Percentiles rank a stretch among this genome's conserved stretches.
phyloP scores from a whole-genome alignment of 1,139 yeast species.

The Debaryomyces nepalensis region DNA sequence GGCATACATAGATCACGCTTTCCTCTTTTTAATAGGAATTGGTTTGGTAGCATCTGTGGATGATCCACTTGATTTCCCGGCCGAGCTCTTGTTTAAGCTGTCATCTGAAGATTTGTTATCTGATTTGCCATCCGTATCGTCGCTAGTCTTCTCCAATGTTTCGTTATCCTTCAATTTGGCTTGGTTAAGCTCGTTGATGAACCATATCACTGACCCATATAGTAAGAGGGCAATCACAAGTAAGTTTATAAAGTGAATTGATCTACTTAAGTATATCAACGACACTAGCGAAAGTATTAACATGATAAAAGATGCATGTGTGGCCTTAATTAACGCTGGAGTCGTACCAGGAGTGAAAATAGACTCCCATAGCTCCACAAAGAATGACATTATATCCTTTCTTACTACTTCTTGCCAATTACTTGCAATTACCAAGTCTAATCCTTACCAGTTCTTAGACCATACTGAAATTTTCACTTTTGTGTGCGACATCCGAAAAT shows the following conservation, averaged over 20 bases:
- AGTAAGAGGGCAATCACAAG: slow-evolving; percentile 69
- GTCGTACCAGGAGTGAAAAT: slow-evolving; percentile 94
- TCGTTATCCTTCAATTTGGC: slow-evolving; percentile 43
- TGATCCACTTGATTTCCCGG: slow-evolving; percentile 1
- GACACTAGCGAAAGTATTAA: slow-evolving; percentile 51
- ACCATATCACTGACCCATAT: slow-evolving; percentile 89
- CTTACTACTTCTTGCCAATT: neutral
- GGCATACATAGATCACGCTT: neutral
- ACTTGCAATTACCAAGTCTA: too few species aligned
- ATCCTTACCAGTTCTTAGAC: neutral
- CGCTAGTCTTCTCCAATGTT: slow-evolving; percentile 20
- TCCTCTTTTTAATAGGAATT: slow-evolving; percentile 6
- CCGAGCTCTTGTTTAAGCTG: neutral
- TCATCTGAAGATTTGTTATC: neutral
- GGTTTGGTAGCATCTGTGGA: neutral
- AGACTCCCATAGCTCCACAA: slow-evolving; percentile 84
- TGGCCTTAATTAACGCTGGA: slow-evolving; percentile 80
- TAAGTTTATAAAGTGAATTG: slow-evolving; percentile 78
- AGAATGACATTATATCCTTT: slow-evolving; percentile 41
- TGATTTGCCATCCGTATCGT: slow-evolving; percentile 15
- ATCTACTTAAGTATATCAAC: slow-evolving; percentile 65
- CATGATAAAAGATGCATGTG: slow-evolving; percentile 38
- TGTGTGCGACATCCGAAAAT: slow-evolving; percentile 11
- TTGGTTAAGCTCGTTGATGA: slow-evolving; percentile 67
- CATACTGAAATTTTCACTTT: slow-evolving; percentile 1